Evolutionary conservation across 2,329 filamentous ascomycete genomes (phyloP).

Genomic region (Colletotrichum camelliae): DNA sequence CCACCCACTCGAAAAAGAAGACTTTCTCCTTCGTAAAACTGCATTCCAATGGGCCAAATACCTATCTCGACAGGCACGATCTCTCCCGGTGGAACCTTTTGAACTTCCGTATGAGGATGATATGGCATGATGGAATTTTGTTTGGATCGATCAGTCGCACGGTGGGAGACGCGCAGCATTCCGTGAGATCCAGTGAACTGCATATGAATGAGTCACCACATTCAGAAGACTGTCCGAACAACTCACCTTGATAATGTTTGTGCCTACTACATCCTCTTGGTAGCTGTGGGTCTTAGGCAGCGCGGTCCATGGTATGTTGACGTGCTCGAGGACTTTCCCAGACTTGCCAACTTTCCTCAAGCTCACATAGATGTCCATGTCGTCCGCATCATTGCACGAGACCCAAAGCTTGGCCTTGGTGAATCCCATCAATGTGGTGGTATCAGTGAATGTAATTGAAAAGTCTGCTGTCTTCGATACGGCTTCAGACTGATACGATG

Average conservation of each 20-base stretch:
- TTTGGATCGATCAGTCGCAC: not conserved
- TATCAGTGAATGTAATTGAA: not conserved
- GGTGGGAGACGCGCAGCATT: not conserved
- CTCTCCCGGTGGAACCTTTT: not conserved
- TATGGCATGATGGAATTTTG: not conserved
- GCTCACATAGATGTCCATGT: not conserved
- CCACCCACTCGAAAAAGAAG: not conserved
- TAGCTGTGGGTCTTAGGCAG: not conserved
- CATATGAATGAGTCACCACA: not conserved
- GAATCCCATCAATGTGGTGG: not conserved
- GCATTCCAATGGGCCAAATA: not conserved
- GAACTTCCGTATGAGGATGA: not conserved
- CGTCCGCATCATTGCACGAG: not conserved
- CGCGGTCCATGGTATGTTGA: not conserved
- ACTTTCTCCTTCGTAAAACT: not conserved
- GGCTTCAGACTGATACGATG: not conserved
- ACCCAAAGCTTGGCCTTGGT: not conserved
- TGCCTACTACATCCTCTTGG: not conserved
- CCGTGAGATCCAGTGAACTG: not conserved
- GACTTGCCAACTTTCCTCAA: not conserved
- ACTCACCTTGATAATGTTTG: not conserved
- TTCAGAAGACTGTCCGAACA: not conserved
- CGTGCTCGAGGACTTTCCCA: not conserved
- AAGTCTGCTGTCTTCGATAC: not conserved
- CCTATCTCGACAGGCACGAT: not conserved